Evolutionary conservation across 108 stramenopile species (phyloP), one percentile per base, ranked within the genome.

Genomic region (Stephanodiscus minutulus): DNA sequence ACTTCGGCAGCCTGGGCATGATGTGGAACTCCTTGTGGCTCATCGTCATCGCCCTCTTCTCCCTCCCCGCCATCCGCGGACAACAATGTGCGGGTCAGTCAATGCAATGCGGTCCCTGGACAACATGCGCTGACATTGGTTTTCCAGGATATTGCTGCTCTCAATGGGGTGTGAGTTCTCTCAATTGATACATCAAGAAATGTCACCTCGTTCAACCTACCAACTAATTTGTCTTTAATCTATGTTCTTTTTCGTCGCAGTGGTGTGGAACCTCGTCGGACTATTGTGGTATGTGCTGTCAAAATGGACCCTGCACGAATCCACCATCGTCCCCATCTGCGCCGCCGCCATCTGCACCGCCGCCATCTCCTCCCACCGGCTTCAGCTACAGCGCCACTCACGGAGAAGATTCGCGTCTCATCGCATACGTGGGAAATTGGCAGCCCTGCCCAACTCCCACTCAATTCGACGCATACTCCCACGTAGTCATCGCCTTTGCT

Each of bases 361-460:
- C 64, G 60, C 55, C 72, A 49, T 27, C 64, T 9, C 46, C 66
- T 2, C 44, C 47, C 36, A 37, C 69, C 33, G 58, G 64, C 4
- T 58, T 56, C 25, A 56, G 64, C 68, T 53, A 71, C 21, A 31
- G 31, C 55, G 64, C 73, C 8, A 49, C 47, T 52, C 77, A 74
- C 35, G 64, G 62, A 71, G 81, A 73, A 41, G 79, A 83, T 46
- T 78, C 76, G 10, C 72, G 81, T 28, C 57, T 85, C 66, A 83
- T 87, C 72, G 86, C 86, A 12, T 85, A 83, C 48, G 48, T 87
- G 35, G 86, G 84, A 20, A 87, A 87, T 61, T 87, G 86, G 86
- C 79, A 85, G 65, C 17, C 82, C 25, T 87, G 86, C 72, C 86
- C 86, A 9, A 85, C 79, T 20, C 67, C 55, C 35, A 62, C 56